Conservation (phyloP, 2,329 filamentous ascomycete species). For the Erysiphe neolycopersici region DNA sequence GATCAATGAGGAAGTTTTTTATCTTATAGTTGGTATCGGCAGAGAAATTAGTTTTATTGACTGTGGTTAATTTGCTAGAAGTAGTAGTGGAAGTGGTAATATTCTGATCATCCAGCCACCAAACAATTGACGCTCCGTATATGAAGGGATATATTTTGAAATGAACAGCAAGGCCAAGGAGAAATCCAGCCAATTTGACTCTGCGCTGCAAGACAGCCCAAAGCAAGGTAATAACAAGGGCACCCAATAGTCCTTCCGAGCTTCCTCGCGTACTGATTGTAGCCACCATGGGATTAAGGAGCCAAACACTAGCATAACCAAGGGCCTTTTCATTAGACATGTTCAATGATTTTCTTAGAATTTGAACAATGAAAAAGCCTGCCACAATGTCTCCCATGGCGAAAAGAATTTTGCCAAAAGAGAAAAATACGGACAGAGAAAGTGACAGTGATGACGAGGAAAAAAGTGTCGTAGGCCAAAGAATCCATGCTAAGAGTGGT, state of each 20-base stretch:
- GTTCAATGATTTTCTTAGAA: slow-evolving; percentile 18
- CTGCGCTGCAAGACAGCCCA: slow-evolving; percentile 48
- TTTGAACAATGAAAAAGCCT: slow-evolving; percentile 44
- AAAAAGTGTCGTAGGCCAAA: slow-evolving; percentile 47
- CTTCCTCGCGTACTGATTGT: slow-evolving; percentile 88
- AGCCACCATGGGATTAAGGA: slow-evolving; percentile 94
- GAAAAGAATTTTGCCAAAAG: slow-evolving; percentile 54
- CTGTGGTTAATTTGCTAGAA: too few relatives aligned
- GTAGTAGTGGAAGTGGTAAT: neutral
- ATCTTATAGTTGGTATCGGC: too few relatives aligned
- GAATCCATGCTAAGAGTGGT: slow-evolving; percentile 71
- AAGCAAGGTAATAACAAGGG: slow-evolving; percentile 55
- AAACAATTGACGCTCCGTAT: slow-evolving; percentile 58
- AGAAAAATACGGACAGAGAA: neutral
- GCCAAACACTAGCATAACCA: slow-evolving; percentile 64
- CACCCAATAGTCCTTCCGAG: slow-evolving; percentile 70
- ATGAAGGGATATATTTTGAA: slow-evolving; percentile 99
- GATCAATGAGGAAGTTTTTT: too few relatives aligned
- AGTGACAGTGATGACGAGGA: slow-evolving; percentile 36
- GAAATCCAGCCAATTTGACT: slow-evolving; percentile 37
- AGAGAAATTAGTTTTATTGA: too few relatives aligned
- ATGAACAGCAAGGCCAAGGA: slow-evolving; percentile 69
- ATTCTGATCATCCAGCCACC: slow-evolving; percentile 38
- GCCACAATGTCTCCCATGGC: slow-evolving; percentile 60
- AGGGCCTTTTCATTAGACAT: slow-evolving; percentile 26